Evolutionary conservation across 495 filamentous ascomycete genomes (phyloP).

Genomic region (Aspergillus olivimuriae): DNA sequence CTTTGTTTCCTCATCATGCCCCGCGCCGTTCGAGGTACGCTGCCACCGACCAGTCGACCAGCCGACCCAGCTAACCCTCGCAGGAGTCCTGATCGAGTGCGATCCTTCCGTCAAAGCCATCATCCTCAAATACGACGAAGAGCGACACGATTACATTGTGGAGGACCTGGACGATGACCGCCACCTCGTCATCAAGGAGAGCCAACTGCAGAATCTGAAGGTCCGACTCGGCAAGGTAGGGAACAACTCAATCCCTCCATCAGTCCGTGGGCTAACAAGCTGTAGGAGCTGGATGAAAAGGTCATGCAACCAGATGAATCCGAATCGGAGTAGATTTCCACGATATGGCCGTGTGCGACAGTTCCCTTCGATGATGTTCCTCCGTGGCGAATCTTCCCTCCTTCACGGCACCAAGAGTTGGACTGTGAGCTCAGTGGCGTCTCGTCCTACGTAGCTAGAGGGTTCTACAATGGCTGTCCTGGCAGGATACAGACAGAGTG

Average conservation of each 20-base stretch:
- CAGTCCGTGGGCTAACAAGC: neutral
- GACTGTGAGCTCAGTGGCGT: too few species aligned
- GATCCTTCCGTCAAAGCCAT: slow-evolving; percentile 75
- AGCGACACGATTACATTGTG: slow-evolving; percentile 64
- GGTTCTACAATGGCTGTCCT: too few species aligned
- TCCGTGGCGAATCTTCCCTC: neutral
- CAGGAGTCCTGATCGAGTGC: slow-evolving; percentile 70
- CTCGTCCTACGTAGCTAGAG: too few species aligned
- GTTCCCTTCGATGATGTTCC: neutral
- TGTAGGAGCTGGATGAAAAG: slow-evolving; percentile 48
- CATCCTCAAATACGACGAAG: slow-evolving; percentile 63
- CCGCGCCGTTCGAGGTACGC: slow-evolving; percentile 40
- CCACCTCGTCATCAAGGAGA: slow-evolving; percentile 67
- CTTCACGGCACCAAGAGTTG: neutral
- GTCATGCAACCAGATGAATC: slow-evolving; percentile 48
- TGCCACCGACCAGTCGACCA: neutral
- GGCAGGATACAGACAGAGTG: too few species aligned
- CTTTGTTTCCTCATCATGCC: slow-evolving; percentile 42
- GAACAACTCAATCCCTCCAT: neutral
- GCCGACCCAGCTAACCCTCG: neutral
- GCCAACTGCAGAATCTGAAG: slow-evolving; percentile 54
- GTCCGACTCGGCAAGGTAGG: slow-evolving; percentile 47
- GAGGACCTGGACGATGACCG: slow-evolving; percentile 69
- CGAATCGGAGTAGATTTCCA: slow-evolving; percentile 34
- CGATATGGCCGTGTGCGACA: neutral